Percentiles rank a stretch among this genome's conserved stretches.
Evolutionary conservation across 306 rosid species (phyloP).

Genomic region (Inga leiocalycina): DNA sequence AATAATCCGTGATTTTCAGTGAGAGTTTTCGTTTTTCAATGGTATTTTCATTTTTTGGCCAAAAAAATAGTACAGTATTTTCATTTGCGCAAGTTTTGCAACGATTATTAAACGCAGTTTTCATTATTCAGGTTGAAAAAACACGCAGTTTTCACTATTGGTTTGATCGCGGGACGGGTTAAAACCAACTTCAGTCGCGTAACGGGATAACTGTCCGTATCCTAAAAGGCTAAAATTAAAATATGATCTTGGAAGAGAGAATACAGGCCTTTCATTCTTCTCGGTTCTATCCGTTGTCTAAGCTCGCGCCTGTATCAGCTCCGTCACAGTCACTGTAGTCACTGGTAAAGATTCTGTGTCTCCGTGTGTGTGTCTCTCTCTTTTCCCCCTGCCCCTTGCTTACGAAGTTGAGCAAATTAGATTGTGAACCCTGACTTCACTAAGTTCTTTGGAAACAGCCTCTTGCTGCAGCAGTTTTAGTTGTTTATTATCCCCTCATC

Average conservation of each 20-base stretch:
- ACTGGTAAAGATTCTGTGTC: constrained; percentile 19
- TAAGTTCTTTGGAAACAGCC: constrained; percentile 1
- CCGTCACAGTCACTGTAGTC: not conserved
- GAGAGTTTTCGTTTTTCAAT: not conserved
- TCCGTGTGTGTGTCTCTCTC: not conserved
- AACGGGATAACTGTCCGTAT: not conserved
- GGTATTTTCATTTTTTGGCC: too few species aligned
- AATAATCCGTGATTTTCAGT: not conserved
- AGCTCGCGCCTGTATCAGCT: not conserved
- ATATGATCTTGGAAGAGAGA: not conserved
- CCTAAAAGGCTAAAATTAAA: not conserved
- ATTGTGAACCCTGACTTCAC: not conserved
- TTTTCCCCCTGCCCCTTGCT: not conserved
- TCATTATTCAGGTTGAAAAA: too few species aligned
- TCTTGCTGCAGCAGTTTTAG: not conserved
- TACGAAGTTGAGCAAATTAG: not conserved
- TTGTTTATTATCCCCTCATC: not conserved
- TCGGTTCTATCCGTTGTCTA: constrained; percentile 11
- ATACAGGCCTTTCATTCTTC: not conserved
- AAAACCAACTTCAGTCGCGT: not conserved
- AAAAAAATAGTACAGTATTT: too few species aligned
- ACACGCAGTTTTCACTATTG: not conserved
- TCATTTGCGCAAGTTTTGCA: not conserved
- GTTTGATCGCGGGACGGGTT: not conserved
- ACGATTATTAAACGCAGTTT: not conserved